phyloP scores from a whole-genome alignment of 2,329 filamentous ascomycete genomes.

The Pseudofabraea citricarpa region DNA sequence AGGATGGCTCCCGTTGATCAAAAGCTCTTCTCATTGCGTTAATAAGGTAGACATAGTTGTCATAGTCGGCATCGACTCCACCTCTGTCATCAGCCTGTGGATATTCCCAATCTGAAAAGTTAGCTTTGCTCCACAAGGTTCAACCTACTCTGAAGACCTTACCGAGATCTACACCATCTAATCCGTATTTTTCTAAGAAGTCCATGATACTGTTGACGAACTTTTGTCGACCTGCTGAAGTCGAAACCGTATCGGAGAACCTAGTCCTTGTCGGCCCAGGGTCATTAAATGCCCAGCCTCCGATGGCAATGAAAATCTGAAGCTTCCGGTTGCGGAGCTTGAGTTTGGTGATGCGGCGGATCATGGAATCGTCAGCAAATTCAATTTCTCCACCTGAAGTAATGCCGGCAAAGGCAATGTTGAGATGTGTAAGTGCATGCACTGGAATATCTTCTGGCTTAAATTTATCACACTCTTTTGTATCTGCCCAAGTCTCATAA shows the following conservation, averaged over 20 bases:
- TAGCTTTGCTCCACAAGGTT: no score
- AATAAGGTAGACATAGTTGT: not conserved
- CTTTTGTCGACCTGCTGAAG: constrained; percentile 17
- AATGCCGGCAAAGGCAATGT: not conserved
- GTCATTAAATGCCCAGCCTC: not conserved
- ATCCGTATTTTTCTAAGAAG: constrained; percentile 36
- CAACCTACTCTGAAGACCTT: no score
- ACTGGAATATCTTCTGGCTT: constrained; percentile 2
- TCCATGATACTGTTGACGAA: constrained; percentile 32
- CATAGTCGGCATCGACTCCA: constrained; percentile 29
- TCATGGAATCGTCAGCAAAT: not conserved
- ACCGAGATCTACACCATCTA: constrained; percentile 40
- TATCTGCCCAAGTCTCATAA: not conserved
- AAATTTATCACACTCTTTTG: not conserved
- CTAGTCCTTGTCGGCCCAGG: not conserved
- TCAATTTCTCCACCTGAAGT: not conserved
- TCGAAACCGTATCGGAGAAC: constrained; percentile 23
- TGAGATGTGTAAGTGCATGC: constrained; percentile 2
- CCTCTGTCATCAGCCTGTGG: constrained; percentile 30
- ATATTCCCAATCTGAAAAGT: constrained; percentile 39
- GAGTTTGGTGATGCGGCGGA: not conserved
- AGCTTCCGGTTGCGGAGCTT: not conserved
- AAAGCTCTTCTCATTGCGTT: not conserved
- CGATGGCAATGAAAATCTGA: not conserved
- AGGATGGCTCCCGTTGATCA: not conserved